Conservation (phyloP, 345 rosid species). For the Gossypium sturtianum region DNA sequence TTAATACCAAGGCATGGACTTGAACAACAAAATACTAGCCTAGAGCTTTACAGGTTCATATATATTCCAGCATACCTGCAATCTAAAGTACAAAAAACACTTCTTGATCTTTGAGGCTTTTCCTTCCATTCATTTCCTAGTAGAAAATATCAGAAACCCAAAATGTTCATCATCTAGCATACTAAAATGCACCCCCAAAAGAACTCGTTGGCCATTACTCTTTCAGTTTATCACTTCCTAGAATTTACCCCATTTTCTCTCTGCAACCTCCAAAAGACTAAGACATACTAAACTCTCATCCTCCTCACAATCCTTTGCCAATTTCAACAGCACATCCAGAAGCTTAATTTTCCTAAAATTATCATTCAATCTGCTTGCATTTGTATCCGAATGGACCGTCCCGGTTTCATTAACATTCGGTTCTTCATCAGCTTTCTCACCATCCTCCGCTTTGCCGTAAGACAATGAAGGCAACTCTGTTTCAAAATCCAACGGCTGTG, state of each 20-base stretch:
- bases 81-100: not conserved
- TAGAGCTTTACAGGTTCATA: not conserved
- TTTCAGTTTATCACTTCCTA: not conserved
- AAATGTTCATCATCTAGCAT: not conserved
- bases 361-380: not conserved
- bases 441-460: not conserved
- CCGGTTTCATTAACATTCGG: not conserved
- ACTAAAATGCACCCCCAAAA: not conserved
- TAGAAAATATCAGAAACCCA: not conserved
- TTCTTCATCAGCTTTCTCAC: not conserved
- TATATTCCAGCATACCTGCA: not conserved
- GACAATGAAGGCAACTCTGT: not conserved
- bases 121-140: not conserved
- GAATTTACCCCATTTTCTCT: conserved; percentile 11
- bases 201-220: not conserved
- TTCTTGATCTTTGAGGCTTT: not conserved
- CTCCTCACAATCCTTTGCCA: conserved; percentile 7
- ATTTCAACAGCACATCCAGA: conserved; percentile 25
- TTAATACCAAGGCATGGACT: not conserved
- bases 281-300: conserved; percentile 8
- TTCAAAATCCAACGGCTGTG: not conserved
- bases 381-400: not conserved
- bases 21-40: not conserved
- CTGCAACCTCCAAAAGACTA: conserved; percentile 22
- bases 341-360: not conserved